phyloP scores from a whole-genome alignment of 768 basidiomycete genomes.

The Leccinum longicurvipes region DNA sequence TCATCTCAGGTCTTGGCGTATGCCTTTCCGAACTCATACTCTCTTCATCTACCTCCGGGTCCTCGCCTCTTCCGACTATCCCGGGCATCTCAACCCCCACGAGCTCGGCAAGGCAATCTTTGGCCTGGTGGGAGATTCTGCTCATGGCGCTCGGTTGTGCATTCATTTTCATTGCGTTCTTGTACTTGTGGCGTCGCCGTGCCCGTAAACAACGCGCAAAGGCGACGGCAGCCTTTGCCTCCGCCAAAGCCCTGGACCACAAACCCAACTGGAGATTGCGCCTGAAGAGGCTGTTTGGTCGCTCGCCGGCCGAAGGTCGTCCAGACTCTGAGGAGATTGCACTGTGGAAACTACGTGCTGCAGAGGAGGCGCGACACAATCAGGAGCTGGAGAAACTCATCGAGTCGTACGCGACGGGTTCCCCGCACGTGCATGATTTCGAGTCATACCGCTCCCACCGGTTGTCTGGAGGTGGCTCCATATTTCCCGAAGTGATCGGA shows the following conservation, averaged over 20 bases:
- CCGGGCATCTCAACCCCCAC: conserved; percentile 59
- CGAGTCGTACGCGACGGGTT: conserved; percentile 42
- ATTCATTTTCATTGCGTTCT: conserved; percentile 66
- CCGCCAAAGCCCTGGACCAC: conserved; percentile 50
- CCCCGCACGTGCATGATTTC: conserved; percentile 29
- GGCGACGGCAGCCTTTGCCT: conserved; percentile 62
- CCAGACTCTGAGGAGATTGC: conserved; percentile 45
- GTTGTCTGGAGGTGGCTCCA: conserved; percentile 44
- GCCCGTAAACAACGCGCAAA: conserved; percentile 67
- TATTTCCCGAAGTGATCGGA: conserved; percentile 73
- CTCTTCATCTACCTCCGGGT: conserved; percentile 38
- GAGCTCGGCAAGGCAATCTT: conserved; percentile 30
- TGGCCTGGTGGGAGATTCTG: conserved; percentile 83
- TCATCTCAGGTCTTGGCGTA: conserved; percentile 69
- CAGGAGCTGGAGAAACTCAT: conserved; percentile 51
- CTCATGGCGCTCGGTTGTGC: conserved; percentile 80
- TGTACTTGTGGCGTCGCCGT: conserved; percentile 69
- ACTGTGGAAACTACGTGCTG: conserved; percentile 47
- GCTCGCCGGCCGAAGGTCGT: conserved; percentile 25
- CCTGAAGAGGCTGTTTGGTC: conserved; percentile 57
- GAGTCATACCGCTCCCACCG: conserved; percentile 28
- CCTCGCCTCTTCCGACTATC: conserved; percentile 46
- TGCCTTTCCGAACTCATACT: conserved; percentile 76
- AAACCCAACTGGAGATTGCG: conserved; percentile 52
- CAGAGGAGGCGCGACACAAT: conserved; percentile 49